Evolutionary conservation across 768 basidiomycete species (phyloP).

Genomic region (Polyporus arcularius): DNA sequence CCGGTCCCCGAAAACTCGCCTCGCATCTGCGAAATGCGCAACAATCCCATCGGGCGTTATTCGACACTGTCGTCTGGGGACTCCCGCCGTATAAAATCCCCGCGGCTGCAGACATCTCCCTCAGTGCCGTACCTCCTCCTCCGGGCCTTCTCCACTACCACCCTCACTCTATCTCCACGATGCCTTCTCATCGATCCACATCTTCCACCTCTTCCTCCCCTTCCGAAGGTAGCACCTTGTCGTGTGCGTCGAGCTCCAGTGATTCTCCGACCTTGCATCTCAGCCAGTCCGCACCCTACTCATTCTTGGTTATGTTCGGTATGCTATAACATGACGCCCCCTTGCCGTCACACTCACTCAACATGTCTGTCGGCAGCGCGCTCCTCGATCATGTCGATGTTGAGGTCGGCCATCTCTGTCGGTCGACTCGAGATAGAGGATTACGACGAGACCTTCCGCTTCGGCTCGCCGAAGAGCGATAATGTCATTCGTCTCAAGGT

Average conservation of each 20-base stretch:
- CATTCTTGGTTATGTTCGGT: slow-evolving; percentile 15
- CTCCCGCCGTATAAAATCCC: slow-evolving; percentile 1
- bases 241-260: background rate
- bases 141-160: background rate
- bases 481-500: slow-evolving; percentile 28
- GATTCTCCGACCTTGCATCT: slow-evolving; percentile 9
- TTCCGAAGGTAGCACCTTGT: slow-evolving; percentile 8
- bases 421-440: slow-evolving; percentile 35
- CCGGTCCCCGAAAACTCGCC: slow-evolving; percentile 3
- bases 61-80: background rate
- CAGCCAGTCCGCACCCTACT: slow-evolving; percentile 2
- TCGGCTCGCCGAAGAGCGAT: slow-evolving; percentile 20
- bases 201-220: background rate
- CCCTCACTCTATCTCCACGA: slow-evolving; percentile 16
- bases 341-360: background rate
- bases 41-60: background rate
- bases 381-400: slow-evolving; percentile 28
- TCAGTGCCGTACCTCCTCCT: slow-evolving; percentile 5
- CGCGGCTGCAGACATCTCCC: background rate
- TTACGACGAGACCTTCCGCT: slow-evolving; percentile 22
- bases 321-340: background rate
- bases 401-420: slow-evolving; percentile 23
- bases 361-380: slow-evolving; percentile 22
- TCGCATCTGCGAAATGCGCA: background rate
- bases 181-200: slow-evolving; percentile 10